Percentiles rank a stretch among this genome's conserved stretches.
These are phyloP conservation scores for Eimeria maxima DNA, from an alignment of 169 alveolate genomes.

Conservation along the genomic window DNA sequence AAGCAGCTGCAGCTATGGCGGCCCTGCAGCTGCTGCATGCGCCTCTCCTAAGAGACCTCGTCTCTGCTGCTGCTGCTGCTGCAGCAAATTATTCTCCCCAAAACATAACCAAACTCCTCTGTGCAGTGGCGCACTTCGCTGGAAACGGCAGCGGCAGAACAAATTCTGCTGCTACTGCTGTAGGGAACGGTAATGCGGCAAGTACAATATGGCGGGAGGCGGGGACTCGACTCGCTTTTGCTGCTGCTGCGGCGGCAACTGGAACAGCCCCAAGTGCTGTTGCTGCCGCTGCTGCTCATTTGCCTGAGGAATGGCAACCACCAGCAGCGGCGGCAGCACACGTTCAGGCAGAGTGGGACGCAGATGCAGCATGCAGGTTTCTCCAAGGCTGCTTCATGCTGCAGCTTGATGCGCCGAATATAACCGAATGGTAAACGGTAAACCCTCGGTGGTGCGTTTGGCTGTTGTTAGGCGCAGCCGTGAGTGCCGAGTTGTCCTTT, in stretches of 20 bases:
- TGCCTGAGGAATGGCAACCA: neutral
- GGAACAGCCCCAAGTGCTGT: neutral
- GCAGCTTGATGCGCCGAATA: constrained; percentile 56
- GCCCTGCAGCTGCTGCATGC: constrained; percentile 27
- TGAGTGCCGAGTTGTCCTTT: too few species aligned
- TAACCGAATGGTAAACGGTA: constrained; percentile 44
- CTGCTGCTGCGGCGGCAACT: neutral
- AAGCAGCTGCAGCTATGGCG: constrained; percentile 48
- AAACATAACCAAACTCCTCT: neutral
- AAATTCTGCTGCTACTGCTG: neutral
- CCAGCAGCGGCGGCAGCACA: constrained; percentile 17
- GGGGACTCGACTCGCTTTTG: neutral
- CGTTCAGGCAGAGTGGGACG: constrained; percentile 10
- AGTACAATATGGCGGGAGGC: constrained; percentile 3
- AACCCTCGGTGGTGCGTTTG: neutral
- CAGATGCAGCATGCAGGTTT: constrained; percentile 36
- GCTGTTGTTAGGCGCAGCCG: too few species aligned
- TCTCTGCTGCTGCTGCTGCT: neutral
- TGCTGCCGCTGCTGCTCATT: too few species aligned
- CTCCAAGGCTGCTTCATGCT: constrained; percentile 21
- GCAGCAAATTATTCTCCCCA: neutral
- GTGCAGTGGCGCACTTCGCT: constrained; percentile 11
- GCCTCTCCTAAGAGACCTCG: constrained; percentile 2
- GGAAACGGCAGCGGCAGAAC: neutral
- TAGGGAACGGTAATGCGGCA: neutral